phyloP scores from a whole-genome alignment of 352 stramenopile species.

The Elongisporangium prolatum region DNA sequence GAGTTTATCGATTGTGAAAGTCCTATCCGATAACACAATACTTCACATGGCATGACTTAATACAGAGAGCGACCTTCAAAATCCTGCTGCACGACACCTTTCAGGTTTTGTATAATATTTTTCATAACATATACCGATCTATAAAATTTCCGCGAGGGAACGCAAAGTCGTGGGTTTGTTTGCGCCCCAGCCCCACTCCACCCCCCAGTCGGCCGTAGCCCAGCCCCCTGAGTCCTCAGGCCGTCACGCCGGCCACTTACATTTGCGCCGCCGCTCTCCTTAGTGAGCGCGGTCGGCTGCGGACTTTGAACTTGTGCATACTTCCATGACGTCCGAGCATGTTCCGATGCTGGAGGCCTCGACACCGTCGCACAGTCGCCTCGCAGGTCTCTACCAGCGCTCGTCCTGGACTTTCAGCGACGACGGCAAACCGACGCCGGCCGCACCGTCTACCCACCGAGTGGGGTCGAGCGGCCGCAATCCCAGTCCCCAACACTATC shows the following conservation, averaged over 20 bases:
- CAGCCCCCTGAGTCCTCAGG: not conserved
- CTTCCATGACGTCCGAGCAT: not conserved
- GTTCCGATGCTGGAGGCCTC: not conserved
- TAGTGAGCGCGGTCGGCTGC: not conserved
- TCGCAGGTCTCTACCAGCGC: not conserved
- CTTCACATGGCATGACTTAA: no score
- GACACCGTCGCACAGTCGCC: not conserved
- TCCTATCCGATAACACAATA: no score
- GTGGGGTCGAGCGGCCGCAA: not conserved
- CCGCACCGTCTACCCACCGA: not conserved
- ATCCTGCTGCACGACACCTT: not conserved
- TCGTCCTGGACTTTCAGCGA: not conserved
- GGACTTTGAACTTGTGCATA: not conserved
- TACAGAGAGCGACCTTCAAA: no score
- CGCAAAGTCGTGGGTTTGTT: not conserved
- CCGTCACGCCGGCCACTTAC: not conserved
- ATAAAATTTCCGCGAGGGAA: not conserved
- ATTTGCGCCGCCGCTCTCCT: not conserved
- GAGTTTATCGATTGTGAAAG: not conserved
- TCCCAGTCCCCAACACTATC: constrained; percentile 5
- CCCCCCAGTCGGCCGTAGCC: not conserved
- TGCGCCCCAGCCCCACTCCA: not conserved
- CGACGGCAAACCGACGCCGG: not conserved
- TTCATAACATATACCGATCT: not conserved
- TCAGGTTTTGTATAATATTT: not conserved